A percentile compares a stretch with the other conserved stretches of the same genome.
phyloP scores from a whole-genome alignment of 805 yeast species.

The Yamadazyma ubonensis region DNA sequence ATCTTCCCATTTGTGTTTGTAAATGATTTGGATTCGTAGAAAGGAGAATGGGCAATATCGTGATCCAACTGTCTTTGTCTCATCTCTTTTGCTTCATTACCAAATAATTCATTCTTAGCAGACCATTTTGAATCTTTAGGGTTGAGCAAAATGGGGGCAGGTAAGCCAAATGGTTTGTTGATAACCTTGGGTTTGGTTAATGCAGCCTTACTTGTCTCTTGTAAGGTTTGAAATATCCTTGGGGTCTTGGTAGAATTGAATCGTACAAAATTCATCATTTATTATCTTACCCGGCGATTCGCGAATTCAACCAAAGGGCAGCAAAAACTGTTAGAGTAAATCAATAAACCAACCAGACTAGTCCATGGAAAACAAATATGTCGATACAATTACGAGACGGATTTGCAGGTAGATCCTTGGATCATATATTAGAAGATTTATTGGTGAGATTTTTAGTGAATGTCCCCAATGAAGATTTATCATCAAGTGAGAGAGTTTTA shows the following conservation, averaged over 20 bases:
- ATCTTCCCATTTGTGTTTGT: slow-evolving; percentile 81
- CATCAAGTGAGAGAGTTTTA: slow-evolving; percentile 74
- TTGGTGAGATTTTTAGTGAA: slow-evolving; percentile 87
- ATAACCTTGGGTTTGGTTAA: slow-evolving; percentile 30
- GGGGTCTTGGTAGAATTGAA: slow-evolving; percentile 22
- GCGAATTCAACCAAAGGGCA: background rate
- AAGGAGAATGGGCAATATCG: slow-evolving; percentile 43
- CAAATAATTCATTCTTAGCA: slow-evolving; percentile 26
- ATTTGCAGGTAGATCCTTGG: slow-evolving; percentile 64
- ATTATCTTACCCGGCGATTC: slow-evolving; percentile 10
- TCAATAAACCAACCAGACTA: too few relatives aligned
- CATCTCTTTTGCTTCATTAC: slow-evolving; percentile 35
- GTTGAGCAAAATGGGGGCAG: slow-evolving; percentile 27
- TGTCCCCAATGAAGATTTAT: slow-evolving; percentile 87
- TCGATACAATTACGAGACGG: slow-evolving; percentile 57
- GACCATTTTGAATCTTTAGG: slow-evolving; percentile 19
- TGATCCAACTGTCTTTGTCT: slow-evolving; percentile 41
- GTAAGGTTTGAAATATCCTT: slow-evolving; percentile 35
- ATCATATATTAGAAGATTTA: slow-evolving; percentile 78
- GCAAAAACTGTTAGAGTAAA: background rate
- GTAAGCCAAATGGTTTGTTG: slow-evolving; percentile 41
- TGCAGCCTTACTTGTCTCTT: slow-evolving; percentile 40
- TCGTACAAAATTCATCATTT: slow-evolving; percentile 9
- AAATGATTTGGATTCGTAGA: slow-evolving; percentile 46
- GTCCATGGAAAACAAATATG: slow-evolving; percentile 33